Conservation (phyloP, 2,329 filamentous ascomycete genomes). For the Paramyrothecium sp. region DNA sequence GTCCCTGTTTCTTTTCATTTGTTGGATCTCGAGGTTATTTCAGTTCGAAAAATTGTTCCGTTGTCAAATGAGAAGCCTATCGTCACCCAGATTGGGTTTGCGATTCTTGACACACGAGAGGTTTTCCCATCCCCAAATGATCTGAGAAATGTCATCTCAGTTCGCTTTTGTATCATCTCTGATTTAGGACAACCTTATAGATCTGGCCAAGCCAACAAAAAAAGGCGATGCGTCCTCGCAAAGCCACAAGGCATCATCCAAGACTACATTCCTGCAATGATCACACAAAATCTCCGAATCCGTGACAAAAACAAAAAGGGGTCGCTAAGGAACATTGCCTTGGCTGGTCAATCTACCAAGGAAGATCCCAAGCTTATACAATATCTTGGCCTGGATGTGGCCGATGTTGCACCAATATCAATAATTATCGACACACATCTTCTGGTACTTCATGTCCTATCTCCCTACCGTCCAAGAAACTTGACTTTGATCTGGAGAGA, state of each 20-base stretch:
- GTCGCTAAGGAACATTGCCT: neutral
- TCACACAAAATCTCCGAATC: neutral
- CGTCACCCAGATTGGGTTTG: neutral
- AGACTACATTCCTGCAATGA: neutral
- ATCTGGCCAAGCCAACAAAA: neutral
- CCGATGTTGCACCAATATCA: neutral
- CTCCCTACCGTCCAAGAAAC: neutral
- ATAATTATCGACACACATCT: neutral
- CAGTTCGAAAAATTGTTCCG: neutral
- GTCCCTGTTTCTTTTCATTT: neutral
- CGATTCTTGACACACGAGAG: neutral
- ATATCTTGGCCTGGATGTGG: neutral
- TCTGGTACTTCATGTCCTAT: neutral
- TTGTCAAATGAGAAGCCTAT: constrained; percentile 17
- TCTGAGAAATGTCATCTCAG: neutral
- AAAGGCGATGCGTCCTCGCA: neutral
- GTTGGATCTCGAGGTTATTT: neutral
- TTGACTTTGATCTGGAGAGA: neutral
- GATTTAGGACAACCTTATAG: neutral
- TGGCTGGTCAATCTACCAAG: neutral
- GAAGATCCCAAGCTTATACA: neutral
- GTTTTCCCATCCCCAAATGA: neutral
- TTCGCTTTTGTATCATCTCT: neutral
- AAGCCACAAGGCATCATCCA: neutral
- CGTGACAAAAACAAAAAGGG: neutral